Conservation (phyloP, 164 flowering plant species). For the Echeveria elegans region DNA sequence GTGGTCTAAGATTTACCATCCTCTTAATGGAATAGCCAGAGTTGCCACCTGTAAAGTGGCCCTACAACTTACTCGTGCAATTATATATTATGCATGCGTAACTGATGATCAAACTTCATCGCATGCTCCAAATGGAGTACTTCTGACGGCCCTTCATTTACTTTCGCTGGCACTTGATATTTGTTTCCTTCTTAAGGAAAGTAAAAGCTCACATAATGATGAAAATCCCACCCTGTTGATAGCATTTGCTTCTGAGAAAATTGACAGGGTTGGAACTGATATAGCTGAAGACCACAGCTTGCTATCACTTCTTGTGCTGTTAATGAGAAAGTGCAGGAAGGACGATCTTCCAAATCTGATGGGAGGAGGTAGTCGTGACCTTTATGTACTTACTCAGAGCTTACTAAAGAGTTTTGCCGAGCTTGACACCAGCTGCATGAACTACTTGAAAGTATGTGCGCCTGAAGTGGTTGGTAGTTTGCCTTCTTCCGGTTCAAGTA, state of each 20-base stretch:
- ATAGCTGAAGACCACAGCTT: slow-evolving; percentile 41
- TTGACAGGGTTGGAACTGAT: slow-evolving; percentile 22
- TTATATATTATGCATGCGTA: slow-evolving; percentile 59
- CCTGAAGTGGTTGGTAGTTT: slow-evolving; percentile 56
- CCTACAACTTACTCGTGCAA: slow-evolving; percentile 61
- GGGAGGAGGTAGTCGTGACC: slow-evolving; percentile 44
- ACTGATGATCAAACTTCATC: slow-evolving; percentile 30
- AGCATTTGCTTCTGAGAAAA: slow-evolving; percentile 56
- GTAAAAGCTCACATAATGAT: slow-evolving; percentile 11
- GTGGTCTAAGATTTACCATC: slow-evolving; percentile 72
- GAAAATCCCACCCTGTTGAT: slow-evolving; percentile 44
- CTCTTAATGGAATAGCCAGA: slow-evolving; percentile 54
- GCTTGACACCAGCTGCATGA: slow-evolving; percentile 50
- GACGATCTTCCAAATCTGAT: slow-evolving; percentile 24
- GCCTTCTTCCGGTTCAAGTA: slow-evolving; percentile 17
- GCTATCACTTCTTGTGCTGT: slow-evolving; percentile 66
- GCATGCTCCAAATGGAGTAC: slow-evolving; percentile 84
- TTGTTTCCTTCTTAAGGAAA: slow-evolving; percentile 36
- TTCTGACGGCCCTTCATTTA: slow-evolving; percentile 72
- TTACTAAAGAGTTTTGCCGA: slow-evolving; percentile 66
- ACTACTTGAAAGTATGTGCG: slow-evolving; percentile 43
- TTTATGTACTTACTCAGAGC: slow-evolving; percentile 44
- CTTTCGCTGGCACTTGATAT: slow-evolving; percentile 75
- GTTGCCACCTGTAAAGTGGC: slow-evolving; percentile 60
- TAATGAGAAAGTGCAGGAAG: slow-evolving; percentile 56